Evolutionary conservation across 345 rosid genomes (phyloP).

Genomic region (Adansonia digitata): DNA sequence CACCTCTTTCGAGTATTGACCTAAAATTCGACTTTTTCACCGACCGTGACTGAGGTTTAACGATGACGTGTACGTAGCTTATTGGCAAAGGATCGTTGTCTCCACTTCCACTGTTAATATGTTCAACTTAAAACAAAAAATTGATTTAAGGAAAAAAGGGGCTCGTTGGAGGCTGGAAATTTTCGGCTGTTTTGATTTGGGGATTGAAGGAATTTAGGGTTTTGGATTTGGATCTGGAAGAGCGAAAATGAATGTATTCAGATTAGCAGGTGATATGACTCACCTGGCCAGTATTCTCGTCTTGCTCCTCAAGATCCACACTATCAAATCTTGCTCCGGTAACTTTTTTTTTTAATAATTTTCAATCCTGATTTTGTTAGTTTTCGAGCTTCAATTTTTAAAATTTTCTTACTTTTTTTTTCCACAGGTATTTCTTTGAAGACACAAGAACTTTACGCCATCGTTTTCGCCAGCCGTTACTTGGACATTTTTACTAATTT

Average conservation of each 20-base stretch:
- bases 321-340: conserved; percentile 90
- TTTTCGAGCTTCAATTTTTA: background rate
- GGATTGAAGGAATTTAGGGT: background rate
- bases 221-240: background rate
- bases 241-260: conserved; percentile 69
- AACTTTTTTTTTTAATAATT: background rate
- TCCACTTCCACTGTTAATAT: background rate
- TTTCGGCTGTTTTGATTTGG: background rate
- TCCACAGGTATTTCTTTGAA: conserved; percentile 74
- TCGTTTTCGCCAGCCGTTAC: conserved; percentile 73
- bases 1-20: no score
- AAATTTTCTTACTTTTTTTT: background rate
- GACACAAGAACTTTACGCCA: conserved; percentile 80
- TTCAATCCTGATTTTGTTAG: background rate
- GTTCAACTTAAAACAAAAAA: no score
- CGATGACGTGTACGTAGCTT: background rate
- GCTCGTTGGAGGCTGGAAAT: no score
- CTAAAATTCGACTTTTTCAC: no score
- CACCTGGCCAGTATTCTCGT: conserved; percentile 81
- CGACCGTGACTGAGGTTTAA: no score
- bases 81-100: background rate
- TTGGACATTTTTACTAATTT: conserved; percentile 74
- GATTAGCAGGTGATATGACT: conserved; percentile 87
- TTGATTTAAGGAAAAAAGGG: no score
- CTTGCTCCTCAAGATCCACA: conserved; percentile 88